Base-by-base conservation (phyloP, 2,329 filamentous ascomycete species). In the Cadophora luteo-olivacea region DNA sequence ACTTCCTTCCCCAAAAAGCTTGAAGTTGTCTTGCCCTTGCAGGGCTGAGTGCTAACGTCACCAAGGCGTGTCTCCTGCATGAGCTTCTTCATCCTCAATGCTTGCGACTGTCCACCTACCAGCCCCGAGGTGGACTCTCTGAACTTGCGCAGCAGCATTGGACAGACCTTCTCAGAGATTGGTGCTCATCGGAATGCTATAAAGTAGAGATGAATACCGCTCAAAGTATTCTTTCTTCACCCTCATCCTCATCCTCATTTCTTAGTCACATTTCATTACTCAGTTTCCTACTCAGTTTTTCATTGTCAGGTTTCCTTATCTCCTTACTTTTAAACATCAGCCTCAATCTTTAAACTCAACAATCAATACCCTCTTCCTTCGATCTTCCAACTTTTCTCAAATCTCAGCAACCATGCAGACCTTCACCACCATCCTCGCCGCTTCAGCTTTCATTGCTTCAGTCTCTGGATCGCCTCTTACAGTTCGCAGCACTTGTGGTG, bases 371-470 rank as follows among this genome's bases (percentile, higher is more conserved):
- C 36, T 52, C 51, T 32, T n/a, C 51, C 29, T 55, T 11, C 25
- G 32, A 14, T 29, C 12, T 49, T 49, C 51, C 24, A 16, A 32
- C 12, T 5, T 45, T 55, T 32, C 25, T n/a, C 63, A 65, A 55
- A 16, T 25, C n/a, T 45, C 41, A 36, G 45, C 25, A 36, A 60
- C 3, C 38, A 65, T 65, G 64, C 64, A 65, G 19, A 67, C 67
- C 22, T 72, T 69, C 66, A 69, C 66, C 66, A 52, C 61, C 62
- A 66, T 72, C 65, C 49, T 72, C 45, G 64, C 67, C 24, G 62
- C 63, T 41, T 68, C 67, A n/a, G 67, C 69, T 38, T 49, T 70
- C 54, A 41, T 71, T 24, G 62, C 67, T 6, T 16, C 51, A n/a
- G 60, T 55, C 25, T 55, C 64, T 9, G 69, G 65, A n/a, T 33